These are phyloP conservation scores for Lanmaoa rubissima DNA, from an alignment of 768 basidiomycete species.

Conservation along the genomic window DNA sequence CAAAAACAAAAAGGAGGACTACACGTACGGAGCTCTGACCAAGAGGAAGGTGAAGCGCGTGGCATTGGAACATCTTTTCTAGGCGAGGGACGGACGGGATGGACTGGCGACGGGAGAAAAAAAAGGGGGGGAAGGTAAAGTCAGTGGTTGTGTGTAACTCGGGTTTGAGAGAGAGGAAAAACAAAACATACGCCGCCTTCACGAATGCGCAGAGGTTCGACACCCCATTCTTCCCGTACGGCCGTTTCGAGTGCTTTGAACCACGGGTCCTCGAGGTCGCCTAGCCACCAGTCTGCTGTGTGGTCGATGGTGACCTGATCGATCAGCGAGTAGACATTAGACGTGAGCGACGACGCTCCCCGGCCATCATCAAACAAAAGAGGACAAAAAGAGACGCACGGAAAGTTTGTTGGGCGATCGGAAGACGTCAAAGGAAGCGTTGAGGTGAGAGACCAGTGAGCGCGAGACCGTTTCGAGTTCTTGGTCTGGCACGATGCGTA, in stretches of 20 bases:
- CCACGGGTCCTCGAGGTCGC: constrained; percentile 80
- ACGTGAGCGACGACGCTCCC: not conserved
- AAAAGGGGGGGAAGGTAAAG: not conserved
- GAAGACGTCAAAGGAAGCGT: constrained; percentile 54
- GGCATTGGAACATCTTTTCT: constrained; percentile 88
- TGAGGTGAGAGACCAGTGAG: constrained; percentile 58
- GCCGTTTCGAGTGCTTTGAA: constrained; percentile 83
- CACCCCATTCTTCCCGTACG: constrained; percentile 84
- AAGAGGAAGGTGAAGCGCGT: constrained; percentile 90
- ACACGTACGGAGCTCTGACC: constrained; percentile 80
- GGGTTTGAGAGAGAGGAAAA: not conserved
- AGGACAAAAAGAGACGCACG: constrained; percentile 36
- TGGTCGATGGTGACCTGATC: constrained; percentile 78
- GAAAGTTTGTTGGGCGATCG: constrained; percentile 70
- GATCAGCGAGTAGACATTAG: not conserved
- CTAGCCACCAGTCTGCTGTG: constrained; percentile 95
- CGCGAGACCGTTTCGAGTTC: constrained; percentile 66
- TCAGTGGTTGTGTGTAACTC: not conserved
- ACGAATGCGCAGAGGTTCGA: constrained; percentile 81
- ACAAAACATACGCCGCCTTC: constrained; percentile 79
- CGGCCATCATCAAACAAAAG: not conserved
- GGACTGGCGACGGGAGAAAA: constrained; percentile 48
- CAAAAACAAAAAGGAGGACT: not conserved
- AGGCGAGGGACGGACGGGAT: constrained; percentile 93
- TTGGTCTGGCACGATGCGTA: constrained; percentile 96